phyloP scores from a whole-genome alignment of 768 basidiomycete species.

The Leucocoprinus sp. region DNA sequence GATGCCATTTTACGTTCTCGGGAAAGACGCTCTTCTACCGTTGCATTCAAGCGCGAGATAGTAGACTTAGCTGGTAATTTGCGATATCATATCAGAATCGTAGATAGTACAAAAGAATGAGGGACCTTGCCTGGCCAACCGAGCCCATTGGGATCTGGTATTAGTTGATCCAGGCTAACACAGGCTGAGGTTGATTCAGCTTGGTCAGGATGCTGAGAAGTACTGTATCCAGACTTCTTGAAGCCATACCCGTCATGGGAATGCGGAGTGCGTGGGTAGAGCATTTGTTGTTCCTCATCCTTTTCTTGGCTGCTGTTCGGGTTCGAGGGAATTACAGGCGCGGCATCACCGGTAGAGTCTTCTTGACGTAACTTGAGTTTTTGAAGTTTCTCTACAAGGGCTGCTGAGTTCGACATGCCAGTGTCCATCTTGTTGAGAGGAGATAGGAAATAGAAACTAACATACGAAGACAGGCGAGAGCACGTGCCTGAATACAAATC shows the following conservation, averaged over 20 bases:
- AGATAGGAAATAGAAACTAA: background rate
- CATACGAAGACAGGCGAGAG: background rate
- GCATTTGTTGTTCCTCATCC: background rate
- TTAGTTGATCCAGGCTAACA: conserved; percentile 20
- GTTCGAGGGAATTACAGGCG: conserved; percentile 7
- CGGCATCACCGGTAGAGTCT: background rate
- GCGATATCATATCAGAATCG: background rate
- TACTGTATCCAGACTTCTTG: conserved; percentile 61
- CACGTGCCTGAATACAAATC: conserved; percentile 4
- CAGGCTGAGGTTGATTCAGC: conserved; percentile 24
- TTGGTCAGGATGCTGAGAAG: conserved; percentile 39
- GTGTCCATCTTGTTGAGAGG: background rate
- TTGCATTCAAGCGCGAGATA: conserved; percentile 73
- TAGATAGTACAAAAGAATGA: background rate
- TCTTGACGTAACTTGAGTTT: conserved; percentile 33
- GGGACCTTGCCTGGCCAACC: conserved; percentile 79
- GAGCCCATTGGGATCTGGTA: conserved; percentile 65
- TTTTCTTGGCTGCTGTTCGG: conserved; percentile 10
- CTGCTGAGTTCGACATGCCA: conserved; percentile 14
- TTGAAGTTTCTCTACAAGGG: conserved; percentile 38
- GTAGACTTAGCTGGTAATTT: conserved; percentile 74
- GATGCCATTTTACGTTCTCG: conserved; percentile 71
- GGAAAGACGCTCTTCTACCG: conserved; percentile 59
- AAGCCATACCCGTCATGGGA: conserved; percentile 79
- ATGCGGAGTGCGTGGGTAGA: conserved; percentile 23